Conservation (phyloP, 2,329 filamentous ascomycete genomes). For the Fusarium pilosicola region DNA sequence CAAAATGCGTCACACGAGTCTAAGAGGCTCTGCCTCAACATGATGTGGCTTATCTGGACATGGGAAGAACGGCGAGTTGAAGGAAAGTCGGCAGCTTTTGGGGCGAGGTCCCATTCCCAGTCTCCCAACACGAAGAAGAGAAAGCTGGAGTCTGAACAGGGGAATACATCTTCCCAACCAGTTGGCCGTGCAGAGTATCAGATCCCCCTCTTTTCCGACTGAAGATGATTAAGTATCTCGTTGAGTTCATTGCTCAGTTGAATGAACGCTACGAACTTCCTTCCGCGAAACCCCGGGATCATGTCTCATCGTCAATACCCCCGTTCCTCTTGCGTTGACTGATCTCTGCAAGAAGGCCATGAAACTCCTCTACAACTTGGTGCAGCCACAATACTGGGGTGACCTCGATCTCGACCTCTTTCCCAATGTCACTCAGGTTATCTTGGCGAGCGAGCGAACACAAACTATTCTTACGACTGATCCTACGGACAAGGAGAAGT, state of each 20-base stretch:
- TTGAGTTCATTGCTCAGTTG: constrained; percentile 92
- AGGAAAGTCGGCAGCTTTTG: constrained; percentile 52
- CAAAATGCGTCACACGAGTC: constrained; percentile 89
- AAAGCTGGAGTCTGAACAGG: constrained; percentile 73
- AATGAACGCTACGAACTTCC: constrained; percentile 85
- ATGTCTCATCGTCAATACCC: constrained; percentile 53
- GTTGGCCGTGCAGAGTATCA: constrained; percentile 72
- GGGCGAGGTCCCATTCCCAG: constrained; percentile 60
- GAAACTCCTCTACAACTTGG: constrained; percentile 80
- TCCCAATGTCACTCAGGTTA: constrained; percentile 86
- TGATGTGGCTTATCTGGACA: constrained; percentile 89
- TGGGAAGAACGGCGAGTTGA: constrained; percentile 90
- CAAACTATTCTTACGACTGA: constrained; percentile 67
- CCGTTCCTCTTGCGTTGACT: constrained; percentile 65
- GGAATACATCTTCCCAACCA: constrained; percentile 63
- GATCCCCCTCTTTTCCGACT: constrained; percentile 72
- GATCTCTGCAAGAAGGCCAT: constrained; percentile 91
- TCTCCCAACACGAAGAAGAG: constrained; percentile 81
- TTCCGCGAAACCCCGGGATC: constrained; percentile 72
- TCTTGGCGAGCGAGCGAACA: constrained; percentile 84
- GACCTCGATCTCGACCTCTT: constrained; percentile 93
- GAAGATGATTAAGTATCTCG: constrained; percentile 92
- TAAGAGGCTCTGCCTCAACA: constrained; percentile 88
- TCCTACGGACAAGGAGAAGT: constrained; percentile 73
- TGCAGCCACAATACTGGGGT: constrained; percentile 89